phyloP scores from a whole-genome alignment of 768 basidiomycete genomes.

The Boletus pseudopeckii region DNA sequence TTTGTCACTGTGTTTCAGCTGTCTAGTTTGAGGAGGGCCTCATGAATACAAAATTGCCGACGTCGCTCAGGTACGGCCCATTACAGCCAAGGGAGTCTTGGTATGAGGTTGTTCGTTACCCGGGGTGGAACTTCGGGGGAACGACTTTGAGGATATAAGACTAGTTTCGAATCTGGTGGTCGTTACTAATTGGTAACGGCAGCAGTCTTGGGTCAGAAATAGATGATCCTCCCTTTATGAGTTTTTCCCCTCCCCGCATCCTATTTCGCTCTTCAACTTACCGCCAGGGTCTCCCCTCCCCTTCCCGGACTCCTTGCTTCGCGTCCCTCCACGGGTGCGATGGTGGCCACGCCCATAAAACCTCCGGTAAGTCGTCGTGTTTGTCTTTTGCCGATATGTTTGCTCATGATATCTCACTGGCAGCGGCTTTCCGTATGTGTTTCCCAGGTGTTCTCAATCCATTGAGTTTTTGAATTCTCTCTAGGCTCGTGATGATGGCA shows the following conservation, averaged over 20 bases:
- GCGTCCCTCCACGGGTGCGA: constrained; percentile 13
- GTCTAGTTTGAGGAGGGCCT: not conserved
- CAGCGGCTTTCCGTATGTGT: constrained; percentile 24
- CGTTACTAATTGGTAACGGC: constrained; percentile 8
- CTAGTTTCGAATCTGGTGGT: not conserved
- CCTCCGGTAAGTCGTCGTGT: constrained; percentile 11
- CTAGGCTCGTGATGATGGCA: constrained; percentile 17
- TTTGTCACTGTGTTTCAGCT: not conserved
- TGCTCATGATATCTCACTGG: constrained; percentile 1
- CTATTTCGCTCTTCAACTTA: constrained; percentile 12
- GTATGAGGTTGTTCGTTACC: not conserved
- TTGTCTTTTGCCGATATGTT: not conserved
- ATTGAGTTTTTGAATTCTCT: not conserved
- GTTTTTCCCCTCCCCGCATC: constrained; percentile 9
- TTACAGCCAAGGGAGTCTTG: too few relatives aligned
- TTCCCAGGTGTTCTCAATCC: not conserved
- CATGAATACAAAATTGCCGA: not conserved
- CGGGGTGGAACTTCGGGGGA: not conserved
- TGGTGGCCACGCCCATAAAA: constrained; percentile 15
- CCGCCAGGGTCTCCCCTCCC: not conserved
- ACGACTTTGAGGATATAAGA: not conserved
- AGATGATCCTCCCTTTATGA: constrained; percentile 14
- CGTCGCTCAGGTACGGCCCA: not conserved
- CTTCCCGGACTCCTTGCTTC: not conserved
- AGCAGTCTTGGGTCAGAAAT: constrained; percentile 13